Evolutionary conservation across 768 basidiomycete genomes (phyloP).

Genomic region (Kondoa malvinella): DNA sequence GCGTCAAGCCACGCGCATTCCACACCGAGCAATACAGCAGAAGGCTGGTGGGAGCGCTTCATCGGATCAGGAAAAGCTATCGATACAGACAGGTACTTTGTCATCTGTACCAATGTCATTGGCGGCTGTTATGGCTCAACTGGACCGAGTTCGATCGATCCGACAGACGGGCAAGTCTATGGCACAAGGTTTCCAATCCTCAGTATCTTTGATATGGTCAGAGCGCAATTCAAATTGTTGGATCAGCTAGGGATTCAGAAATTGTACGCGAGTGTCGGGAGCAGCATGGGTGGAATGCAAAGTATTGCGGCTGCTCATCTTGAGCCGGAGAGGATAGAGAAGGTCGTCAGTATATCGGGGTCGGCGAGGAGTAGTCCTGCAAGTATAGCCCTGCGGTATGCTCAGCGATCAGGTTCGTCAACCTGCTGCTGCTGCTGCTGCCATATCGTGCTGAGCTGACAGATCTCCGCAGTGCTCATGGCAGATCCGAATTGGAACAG

Average conservation of each 20-base stretch:
- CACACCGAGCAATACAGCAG: constrained; percentile 53
- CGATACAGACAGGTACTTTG: constrained; percentile 78
- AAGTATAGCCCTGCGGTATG: constrained; percentile 86
- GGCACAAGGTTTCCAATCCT: constrained; percentile 82
- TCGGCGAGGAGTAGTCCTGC: constrained; percentile 81
- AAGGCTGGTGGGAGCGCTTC: constrained; percentile 98
- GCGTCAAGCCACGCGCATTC: constrained; percentile 89
- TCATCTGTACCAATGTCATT: constrained; percentile 90
- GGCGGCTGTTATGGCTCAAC: constrained; percentile 97
- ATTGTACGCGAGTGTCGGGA: constrained; percentile 83
- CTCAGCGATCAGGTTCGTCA: constrained; percentile 76
- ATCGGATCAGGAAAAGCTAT: constrained; percentile 87
- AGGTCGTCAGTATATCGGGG: constrained; percentile 84
- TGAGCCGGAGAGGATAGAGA: constrained; percentile 68
- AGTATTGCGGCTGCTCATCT: constrained; percentile 91
- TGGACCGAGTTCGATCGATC: constrained; percentile 71
- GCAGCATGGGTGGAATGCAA: constrained; percentile 96
- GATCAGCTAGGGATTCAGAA: constrained; percentile 67
- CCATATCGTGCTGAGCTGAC: neutral
- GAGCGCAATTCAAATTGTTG: constrained; percentile 71
- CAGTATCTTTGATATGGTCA: constrained; percentile 92
- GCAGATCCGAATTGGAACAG: constrained; percentile 99
- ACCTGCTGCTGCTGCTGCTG: neutral
- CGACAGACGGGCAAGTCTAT: constrained; percentile 40
- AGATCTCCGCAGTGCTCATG: constrained; percentile 63